Evolutionary conservation across 345 rosid species (phyloP), one percentile per base, ranked within the genome.

Genomic region (Firmiana major): DNA sequence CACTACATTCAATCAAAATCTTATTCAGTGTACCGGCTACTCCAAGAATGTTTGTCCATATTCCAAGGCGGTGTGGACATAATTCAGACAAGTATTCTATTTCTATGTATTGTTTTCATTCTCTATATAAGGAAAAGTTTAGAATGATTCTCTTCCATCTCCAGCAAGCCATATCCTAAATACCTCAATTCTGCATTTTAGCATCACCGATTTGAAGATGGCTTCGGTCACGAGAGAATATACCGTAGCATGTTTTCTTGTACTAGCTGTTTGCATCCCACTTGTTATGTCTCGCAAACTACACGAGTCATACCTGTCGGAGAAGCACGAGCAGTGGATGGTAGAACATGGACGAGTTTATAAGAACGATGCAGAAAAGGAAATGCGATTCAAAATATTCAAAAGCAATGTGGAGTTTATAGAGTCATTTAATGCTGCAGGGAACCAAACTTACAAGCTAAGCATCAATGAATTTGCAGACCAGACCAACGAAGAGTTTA

Each of bases 391-490:
- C 46, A 21, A 75, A 71, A 83, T 88, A 49, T 88, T 86, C 69
- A 72, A 79, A 77, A 51, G 75, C 16, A 86, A 86, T 43, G 82
- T 84, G 3, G 74, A 58, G 62, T 83, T 71, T 58, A 75, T 86
- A 17, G 86, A 80, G 11, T 79, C 79, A 0, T 78, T 82, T 51
- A 86, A 86, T 62, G 69, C 74, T 0, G 80, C 54, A 0, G 73
- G 77, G 13, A 53, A 78, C 3, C 62, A 68, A 28, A 42, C 81
- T 22, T 86, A 86, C 79, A 79, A 75, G 80, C 79, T 86, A 8
- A 65, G 84, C 12, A 13, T 82, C 51, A 86, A 85, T 1, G 74
- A 59, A 26, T 86, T 88, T 26, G 85, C 87, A 0, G 88, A 88
- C 42, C 59, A 66, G 62, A 86, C 86, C 11, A 78, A 58, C 9